phyloP scores from a whole-genome alignment of 345 rosid species.

The Orychophragmus violaceus region DNA sequence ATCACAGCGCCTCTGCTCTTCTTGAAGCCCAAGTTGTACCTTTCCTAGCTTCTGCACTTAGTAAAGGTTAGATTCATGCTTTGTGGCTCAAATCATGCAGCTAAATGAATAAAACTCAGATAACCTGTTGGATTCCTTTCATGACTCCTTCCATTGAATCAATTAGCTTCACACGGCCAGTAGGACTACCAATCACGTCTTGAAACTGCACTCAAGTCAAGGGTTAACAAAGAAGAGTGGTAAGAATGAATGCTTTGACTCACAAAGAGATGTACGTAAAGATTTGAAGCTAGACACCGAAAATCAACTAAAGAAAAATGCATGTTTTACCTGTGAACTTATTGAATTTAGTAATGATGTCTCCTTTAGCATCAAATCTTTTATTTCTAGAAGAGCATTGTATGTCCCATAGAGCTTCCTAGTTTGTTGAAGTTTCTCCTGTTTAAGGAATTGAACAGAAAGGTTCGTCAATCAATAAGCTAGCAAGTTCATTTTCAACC shows the following conservation, averaged over 20 bases:
- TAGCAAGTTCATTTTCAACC: not conserved
- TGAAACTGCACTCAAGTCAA: slow-evolving; percentile 52
- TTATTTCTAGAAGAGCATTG: slow-evolving; percentile 75
- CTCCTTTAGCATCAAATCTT: slow-evolving; percentile 86
- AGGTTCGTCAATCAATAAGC: not conserved
- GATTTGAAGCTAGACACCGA: not conserved
- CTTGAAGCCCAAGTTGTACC: slow-evolving; percentile 47
- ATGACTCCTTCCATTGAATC: slow-evolving; percentile 80
- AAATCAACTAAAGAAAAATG: not conserved
- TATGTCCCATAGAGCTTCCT: slow-evolving; percentile 73
- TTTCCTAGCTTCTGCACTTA: slow-evolving; percentile 66
- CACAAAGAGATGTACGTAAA: not conserved
- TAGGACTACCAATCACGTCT: slow-evolving; percentile 56
- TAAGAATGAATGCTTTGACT: not conserved
- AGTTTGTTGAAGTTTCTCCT: slow-evolving; percentile 76
- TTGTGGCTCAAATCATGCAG: not conserved
- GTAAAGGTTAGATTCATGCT: not conserved
- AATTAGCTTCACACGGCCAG: slow-evolving; percentile 60
- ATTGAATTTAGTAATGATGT: slow-evolving; percentile 71
- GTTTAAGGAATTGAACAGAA: slow-evolving; percentile 19
- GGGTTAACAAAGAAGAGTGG: not conserved
- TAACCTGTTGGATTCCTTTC: slow-evolving; percentile 77
- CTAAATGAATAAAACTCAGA: not conserved
- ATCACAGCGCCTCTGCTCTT: slow-evolving; percentile 57
- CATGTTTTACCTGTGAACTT: slow-evolving; percentile 58